Percentiles rank a stretch among this genome's conserved stretches.
phyloP scores from a whole-genome alignment of 345 rosid genomes.

The Lepidium aucheri region DNA sequence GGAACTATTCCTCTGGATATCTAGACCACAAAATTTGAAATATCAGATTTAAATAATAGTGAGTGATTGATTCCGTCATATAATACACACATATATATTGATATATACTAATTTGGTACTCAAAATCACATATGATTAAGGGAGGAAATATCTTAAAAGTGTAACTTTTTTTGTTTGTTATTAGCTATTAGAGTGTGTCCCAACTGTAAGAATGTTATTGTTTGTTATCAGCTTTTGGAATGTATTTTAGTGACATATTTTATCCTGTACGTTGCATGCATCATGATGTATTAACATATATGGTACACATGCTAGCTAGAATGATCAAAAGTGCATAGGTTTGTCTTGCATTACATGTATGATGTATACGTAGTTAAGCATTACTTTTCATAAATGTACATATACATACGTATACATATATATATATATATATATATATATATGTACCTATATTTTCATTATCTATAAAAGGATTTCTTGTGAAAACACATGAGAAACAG shows the following conservation, averaged over 20 bases:
- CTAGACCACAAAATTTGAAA: not conserved
- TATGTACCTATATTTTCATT: too few relatives aligned
- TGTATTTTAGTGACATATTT: not conserved
- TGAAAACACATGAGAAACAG: not conserved
- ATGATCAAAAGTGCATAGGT: not conserved
- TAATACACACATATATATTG: not conserved
- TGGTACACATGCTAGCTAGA: not conserved
- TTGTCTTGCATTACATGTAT: not conserved
- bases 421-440: not conserved
- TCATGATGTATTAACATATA: not conserved
- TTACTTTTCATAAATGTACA: not conserved
- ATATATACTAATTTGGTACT: not conserved
- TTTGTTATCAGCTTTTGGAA: not conserved
- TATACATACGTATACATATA: not conserved
- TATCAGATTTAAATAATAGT: conserved; percentile 5
- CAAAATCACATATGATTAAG: not conserved
- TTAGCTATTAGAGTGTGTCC: not conserved
- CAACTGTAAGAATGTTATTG: not conserved
- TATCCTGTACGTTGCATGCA: conserved; percentile 14
- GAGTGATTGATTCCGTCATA: conserved; percentile 8
- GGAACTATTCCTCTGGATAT: conserved; percentile 7
- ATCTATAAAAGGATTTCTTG: not conserved
- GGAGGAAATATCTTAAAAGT: not conserved
- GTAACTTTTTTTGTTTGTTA: not conserved
- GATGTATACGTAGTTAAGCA: not conserved